These are phyloP conservation scores for Phytophthora palmivora DNA, from an alignment of 352 stramenopile genomes.

Conservation along the genomic window DNA sequence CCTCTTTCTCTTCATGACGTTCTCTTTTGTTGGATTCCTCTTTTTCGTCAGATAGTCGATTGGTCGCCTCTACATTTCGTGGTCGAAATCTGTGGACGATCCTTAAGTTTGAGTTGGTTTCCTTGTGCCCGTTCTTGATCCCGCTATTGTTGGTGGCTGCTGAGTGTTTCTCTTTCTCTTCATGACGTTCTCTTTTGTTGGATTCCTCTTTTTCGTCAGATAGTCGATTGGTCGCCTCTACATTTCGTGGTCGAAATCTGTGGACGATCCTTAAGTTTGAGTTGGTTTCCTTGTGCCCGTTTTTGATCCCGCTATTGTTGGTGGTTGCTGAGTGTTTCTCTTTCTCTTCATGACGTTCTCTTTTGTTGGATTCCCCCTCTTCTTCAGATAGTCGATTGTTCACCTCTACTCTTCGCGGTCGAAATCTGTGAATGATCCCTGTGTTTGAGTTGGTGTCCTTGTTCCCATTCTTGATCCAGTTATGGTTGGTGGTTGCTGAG, in stretches of 20 bases:
- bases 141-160: background rate
- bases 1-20: too few relatives aligned
- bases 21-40: too few relatives aligned
- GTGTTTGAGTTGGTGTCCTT: constrained; percentile 1
- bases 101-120: background rate
- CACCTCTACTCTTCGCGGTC: background rate
- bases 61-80: background rate
- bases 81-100: constrained; percentile 8
- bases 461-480: background rate
- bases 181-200: too few relatives aligned
- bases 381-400: too few relatives aligned
- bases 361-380: too few relatives aligned
- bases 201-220: too few relatives aligned
- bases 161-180: too few relatives aligned
- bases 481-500: background rate
- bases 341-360: too few relatives aligned
- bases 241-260: constrained; percentile 3
- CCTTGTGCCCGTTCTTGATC: constrained; percentile 5
- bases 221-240: background rate
- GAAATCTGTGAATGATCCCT: constrained; percentile 9
- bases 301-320: background rate
- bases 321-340: background rate
- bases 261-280: constrained; percentile 4
- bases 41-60: too few relatives aligned
- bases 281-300: constrained; percentile 1